These are phyloP conservation scores for Balansia obtecta DNA, from an alignment of 2,329 filamentous ascomycete genomes.

Conservation along the genomic window DNA sequence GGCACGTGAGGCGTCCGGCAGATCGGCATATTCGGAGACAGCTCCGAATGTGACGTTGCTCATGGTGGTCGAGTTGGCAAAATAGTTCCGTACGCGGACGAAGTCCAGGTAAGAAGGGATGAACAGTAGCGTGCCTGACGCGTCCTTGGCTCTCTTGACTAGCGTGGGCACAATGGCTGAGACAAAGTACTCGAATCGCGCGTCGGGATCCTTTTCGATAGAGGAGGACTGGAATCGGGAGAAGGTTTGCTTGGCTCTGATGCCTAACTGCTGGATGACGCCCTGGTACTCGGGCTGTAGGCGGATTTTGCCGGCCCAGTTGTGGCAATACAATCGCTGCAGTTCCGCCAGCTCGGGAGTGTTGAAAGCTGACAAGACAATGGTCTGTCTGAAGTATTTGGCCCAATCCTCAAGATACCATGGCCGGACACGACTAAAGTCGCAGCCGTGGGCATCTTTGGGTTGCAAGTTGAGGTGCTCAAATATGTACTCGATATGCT, in stretches of 20 bases:
- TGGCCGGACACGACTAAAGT: constrained; percentile 77
- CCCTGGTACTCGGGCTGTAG: constrained; percentile 57
- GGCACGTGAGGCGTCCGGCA: constrained; percentile 68
- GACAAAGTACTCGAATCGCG: constrained; percentile 83
- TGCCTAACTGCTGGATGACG: constrained; percentile 58
- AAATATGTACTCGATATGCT: constrained; percentile 86
- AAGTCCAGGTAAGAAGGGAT: constrained; percentile 93
- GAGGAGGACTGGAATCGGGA: constrained; percentile 66
- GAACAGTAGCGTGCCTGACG: constrained; percentile 68
- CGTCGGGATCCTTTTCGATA: constrained; percentile 67
- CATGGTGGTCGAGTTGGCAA: constrained; percentile 55
- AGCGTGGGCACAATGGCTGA: constrained; percentile 68
- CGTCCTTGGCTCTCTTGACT: constrained; percentile 51
- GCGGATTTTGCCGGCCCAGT: constrained; percentile 69
- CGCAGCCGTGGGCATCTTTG: constrained; percentile 79
- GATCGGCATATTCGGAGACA: constrained; percentile 78
- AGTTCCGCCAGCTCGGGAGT: constrained; percentile 80
- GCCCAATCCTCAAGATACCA: constrained; percentile 93
- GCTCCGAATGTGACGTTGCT: constrained; percentile 51
- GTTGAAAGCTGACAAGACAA: constrained; percentile 70
- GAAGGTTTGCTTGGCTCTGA: constrained; percentile 77
- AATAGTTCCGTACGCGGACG: constrained; percentile 83
- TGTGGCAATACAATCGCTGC: constrained; percentile 63
- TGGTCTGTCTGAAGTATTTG: constrained; percentile 69
- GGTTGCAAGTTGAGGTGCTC: constrained; percentile 85